Evolutionary conservation across 108 stramenopile genomes (phyloP).

Genomic region (Discostella stelligeroides): DNA sequence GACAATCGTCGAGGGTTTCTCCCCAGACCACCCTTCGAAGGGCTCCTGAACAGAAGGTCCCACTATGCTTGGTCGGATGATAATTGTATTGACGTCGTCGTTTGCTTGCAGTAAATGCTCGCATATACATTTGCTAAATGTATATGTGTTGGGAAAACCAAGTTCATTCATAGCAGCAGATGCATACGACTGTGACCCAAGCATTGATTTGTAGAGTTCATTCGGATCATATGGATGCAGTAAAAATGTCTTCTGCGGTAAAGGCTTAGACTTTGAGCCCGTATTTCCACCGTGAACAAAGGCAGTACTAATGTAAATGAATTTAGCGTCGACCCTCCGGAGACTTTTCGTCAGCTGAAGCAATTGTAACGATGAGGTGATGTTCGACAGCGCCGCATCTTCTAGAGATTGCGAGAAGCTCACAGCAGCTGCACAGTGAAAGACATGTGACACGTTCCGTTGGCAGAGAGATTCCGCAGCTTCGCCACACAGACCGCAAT

Average conservation of each 20-base stretch:
- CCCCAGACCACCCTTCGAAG: slow-evolving; percentile 84
- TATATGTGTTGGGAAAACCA: slow-evolving; percentile 85
- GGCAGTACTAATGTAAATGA: slow-evolving; percentile 87
- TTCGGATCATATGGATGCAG: slow-evolving; percentile 63
- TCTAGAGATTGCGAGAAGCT: slow-evolving; percentile 79
- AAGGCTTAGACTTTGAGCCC: slow-evolving; percentile 60
- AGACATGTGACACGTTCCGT: slow-evolving; percentile 68
- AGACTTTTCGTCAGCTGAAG: slow-evolving; percentile 57
- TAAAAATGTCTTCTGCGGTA: slow-evolving; percentile 63
- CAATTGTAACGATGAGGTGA: slow-evolving; percentile 73
- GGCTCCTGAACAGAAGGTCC: slow-evolving; percentile 79
- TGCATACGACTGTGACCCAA: slow-evolving; percentile 73
- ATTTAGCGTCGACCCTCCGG: slow-evolving; percentile 51
- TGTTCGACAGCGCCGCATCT: slow-evolving; percentile 78
- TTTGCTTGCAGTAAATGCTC: slow-evolving; percentile 74
- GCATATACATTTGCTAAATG: slow-evolving; percentile 87
- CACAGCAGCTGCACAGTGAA: slow-evolving; percentile 88
- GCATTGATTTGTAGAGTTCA: slow-evolving; percentile 79
- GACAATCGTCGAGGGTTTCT: slow-evolving; percentile 86
- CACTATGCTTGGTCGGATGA: slow-evolving; percentile 87
- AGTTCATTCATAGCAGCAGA: slow-evolving; percentile 80
- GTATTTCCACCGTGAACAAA: slow-evolving; percentile 82
- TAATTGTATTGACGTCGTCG: slow-evolving; percentile 56
- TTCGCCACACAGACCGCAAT: slow-evolving; percentile 56
- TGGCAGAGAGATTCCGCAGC: slow-evolving; percentile 35